Conservation (phyloP, 2,329 filamentous ascomycete genomes). For the Xylariomycetidae sp. region DNA sequence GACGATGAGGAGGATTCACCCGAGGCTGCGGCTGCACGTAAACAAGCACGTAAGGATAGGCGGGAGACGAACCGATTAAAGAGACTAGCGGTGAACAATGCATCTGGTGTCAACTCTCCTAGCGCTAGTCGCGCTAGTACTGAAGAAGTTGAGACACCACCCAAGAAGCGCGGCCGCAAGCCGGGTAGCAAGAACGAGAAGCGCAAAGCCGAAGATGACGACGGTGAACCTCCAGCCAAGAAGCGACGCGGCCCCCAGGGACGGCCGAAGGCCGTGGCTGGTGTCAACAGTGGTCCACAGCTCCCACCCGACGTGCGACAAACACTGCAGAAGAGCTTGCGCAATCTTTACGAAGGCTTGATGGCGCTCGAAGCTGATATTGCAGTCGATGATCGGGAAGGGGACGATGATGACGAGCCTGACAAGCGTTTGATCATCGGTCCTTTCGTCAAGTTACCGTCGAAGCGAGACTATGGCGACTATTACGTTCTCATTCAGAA, state of each 20-base stretch:
- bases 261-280: conserved; percentile 56
- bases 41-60: conserved; percentile 78
- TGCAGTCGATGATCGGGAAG: conserved; percentile 43
- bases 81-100: conserved; percentile 34
- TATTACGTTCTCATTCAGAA: conserved; percentile 92
- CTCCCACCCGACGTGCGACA: conserved; percentile 66
- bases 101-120: conserved; percentile 64
- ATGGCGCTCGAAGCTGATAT: conserved; percentile 82
- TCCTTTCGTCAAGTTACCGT: conserved; percentile 87
- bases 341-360: conserved; percentile 70
- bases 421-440: conserved; percentile 80
- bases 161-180: conserved; percentile 83
- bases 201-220: conserved; percentile 78
- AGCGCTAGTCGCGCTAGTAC: conserved; percentile 76
- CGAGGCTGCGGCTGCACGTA: conserved; percentile 86
- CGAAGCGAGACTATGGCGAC: conserved; percentile 85
- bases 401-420: conserved; percentile 51
- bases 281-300: conserved; percentile 35
- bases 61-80: conserved; percentile 72
- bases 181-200: conserved; percentile 71
- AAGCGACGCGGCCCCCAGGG: conserved; percentile 70
- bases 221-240: conserved; percentile 73
- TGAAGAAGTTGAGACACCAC: conserved; percentile 69
- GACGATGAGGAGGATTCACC: conserved; percentile 94
- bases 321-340: conserved; percentile 74